Conservation (phyloP, 176 grass and related monocot species). For the Oryza nivara region DNA sequence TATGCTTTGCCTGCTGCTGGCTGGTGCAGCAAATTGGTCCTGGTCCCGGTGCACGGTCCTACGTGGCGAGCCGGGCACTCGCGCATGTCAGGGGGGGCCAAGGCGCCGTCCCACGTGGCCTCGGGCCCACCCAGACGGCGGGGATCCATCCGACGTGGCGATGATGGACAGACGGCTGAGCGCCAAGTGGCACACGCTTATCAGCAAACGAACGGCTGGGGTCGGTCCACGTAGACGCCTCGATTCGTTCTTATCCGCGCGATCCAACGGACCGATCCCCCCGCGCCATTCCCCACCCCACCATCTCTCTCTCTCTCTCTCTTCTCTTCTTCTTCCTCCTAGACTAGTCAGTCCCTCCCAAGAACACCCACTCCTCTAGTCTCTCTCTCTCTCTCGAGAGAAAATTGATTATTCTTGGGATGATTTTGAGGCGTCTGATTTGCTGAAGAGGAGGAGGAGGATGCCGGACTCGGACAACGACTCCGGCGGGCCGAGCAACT, state of each 20-base stretch:
- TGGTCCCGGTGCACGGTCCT: slow-evolving; percentile 17
- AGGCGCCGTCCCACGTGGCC: slow-evolving; percentile 45
- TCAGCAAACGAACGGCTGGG: slow-evolving; percentile 49
- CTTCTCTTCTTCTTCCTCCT: not conserved
- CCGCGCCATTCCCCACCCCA: slow-evolving; percentile 30
- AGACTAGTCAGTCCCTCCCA: not conserved
- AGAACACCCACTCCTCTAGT: not conserved
- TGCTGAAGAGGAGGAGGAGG: not conserved
- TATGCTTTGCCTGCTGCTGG: not conserved
- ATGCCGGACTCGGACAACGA: slow-evolving; percentile 97
- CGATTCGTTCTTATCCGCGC: slow-evolving; percentile 62
- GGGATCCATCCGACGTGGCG: slow-evolving; percentile 44
- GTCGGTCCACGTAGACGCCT: slow-evolving; percentile 41
- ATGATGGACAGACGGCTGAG: not conserved
- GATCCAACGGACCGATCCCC: slow-evolving; percentile 48
- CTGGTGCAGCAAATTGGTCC: not conserved
- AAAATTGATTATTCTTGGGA: not conserved
- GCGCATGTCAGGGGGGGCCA: not conserved
- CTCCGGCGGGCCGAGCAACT: slow-evolving; percentile 56
- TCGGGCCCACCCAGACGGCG: slow-evolving; percentile 25
- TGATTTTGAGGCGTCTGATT: not conserved
- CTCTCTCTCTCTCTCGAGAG: not conserved
- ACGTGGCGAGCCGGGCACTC: slow-evolving; percentile 28
- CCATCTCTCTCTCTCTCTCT: not conserved
- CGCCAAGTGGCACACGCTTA: slow-evolving; percentile 53